A percentile compares a stretch with the other conserved stretches of the same genome.
Evolutionary conservation across 495 filamentous ascomycete species (phyloP).

Genomic region (Achaetomiella virescens): DNA sequence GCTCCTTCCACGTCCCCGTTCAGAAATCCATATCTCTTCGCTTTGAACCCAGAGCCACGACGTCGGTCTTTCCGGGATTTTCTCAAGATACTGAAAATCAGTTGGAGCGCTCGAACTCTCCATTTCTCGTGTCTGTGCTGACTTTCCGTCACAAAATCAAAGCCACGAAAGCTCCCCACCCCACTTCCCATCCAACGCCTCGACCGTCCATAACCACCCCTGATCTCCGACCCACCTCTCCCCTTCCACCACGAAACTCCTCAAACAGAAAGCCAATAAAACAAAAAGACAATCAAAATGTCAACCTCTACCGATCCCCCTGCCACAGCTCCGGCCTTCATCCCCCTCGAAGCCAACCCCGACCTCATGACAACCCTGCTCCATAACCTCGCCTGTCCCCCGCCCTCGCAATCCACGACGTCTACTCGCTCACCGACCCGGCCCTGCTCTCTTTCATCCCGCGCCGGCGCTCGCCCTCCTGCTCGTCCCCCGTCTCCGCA

Average conservation of each 20-base stretch:
- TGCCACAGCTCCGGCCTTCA: conserved; percentile 35
- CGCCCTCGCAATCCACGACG: conserved; percentile 67
- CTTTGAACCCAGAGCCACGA: no score
- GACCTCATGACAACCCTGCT: conserved; percentile 72
- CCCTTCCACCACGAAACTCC: background rate
- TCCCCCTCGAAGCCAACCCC: conserved; percentile 59
- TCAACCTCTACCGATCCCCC: conserved; percentile 29
- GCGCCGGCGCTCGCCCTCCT: conserved; percentile 73
- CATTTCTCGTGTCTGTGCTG: no score
- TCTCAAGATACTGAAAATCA: no score
- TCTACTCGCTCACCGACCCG: conserved; percentile 74
- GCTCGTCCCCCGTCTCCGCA: conserved; percentile 68
- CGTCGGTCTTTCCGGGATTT: no score
- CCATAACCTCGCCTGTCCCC: conserved; percentile 63
- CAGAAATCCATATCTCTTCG: no score
- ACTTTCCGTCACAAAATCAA: no score
- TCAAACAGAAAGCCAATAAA: background rate
- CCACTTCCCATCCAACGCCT: background rate
- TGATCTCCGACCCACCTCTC: no score
- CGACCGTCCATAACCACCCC: background rate
- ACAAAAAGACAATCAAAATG: conserved; percentile 24
- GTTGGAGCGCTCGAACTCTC: no score
- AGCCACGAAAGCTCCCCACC: no score
- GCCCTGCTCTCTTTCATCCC: conserved; percentile 75
- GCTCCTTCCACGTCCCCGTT: no score